Base-by-base conservation (phyloP, 345 rosid species). In the Linum lewisii region DNA sequence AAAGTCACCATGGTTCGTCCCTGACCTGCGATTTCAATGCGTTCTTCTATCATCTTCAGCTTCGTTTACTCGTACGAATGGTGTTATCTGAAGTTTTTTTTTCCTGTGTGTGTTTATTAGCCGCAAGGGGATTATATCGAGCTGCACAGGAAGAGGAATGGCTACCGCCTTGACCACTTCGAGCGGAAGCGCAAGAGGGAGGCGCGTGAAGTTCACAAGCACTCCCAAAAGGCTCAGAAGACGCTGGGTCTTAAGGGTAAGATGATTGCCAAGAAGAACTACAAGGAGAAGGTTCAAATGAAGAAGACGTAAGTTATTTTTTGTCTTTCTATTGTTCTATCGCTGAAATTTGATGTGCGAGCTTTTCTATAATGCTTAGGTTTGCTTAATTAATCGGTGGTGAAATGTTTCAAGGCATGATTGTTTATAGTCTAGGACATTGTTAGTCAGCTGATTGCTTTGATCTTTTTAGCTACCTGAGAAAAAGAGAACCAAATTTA, bases 101-200 rank as follows among this genome's bases (percentile, higher is more conserved):
- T 21, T 20, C 25, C 24, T 52, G 56, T 52, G 56, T 6, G 13
- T 21, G n/a, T 52, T 21, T 7, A n/a, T 9, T 68, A 93, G 99
- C 86, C 95, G 66, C 99, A 89, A 82, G 97, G 97, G 66, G 94
- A 93, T 84, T 74, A 89, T 68, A 93, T 89, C 24, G 95, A 93
- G 21, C 65, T 75, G 6, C 88, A 82, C 85, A 73, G 77, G 75
- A 89, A 89, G 97, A 81, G 87, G 57, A 6, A 85, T 83, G 97
- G 97, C 50, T 72, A 77, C 65, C 94, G 94, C 60, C 79, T 59
- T 65, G 99, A 93, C 60, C 76, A 81, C 78, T 73, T 73, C 72
- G 99, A 89, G 75, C 85, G 83, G 34, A 76, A 80, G 82, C 94
- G 95, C 70, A 88, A 93, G 94, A 89, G 72, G 85, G 81, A 85